Base-by-base conservation (phyloP, 805 yeast species). In the Pichia rugopelliculosa region DNA sequence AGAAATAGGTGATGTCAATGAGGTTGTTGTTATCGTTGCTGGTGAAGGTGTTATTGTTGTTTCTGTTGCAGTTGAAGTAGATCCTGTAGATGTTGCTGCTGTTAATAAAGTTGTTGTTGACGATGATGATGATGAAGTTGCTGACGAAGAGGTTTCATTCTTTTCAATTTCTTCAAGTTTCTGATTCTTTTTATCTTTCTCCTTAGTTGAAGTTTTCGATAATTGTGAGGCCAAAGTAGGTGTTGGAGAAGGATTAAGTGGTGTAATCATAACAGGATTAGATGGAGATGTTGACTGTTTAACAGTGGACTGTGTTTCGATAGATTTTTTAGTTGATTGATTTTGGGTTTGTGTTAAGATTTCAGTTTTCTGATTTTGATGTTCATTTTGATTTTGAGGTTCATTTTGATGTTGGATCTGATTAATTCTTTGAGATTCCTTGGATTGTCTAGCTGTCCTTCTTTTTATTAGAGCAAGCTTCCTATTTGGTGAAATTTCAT, bases 401-500 rank as follows among this genome's bases (percentile, higher is more conserved):
- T 27, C 11, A 12, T 11, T 27, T n/a, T 17, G 36, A 3, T 36
- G 17, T 18, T 36, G 37, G 15, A 6, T 30, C n/a, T n/a, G n/a
- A 30, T 2, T 30, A 18, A 36, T 36, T 18, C 22, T 36, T 18
- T 18, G 37, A 6, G 17, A 18, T 36, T 36, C 22, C 18, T 18
- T 18, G 15, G 37, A 36, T 36, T 36, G 34, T 25, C 42, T 40
- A 11, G 39, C 18, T 17, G 53, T 42, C 51, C 67, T 54, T 44
- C 58, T 56, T 24, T 53, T 51, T 33, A 51, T 44, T 18, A 63
- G 43, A 10, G 64, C 52, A 39, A 51, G 42, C 45, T 50, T 55
- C 50, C 67, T 55, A 41, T 54, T 56, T 8, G 42, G 41, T 9
- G 39, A 51, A 44, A 64, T 62, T 41, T 62, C 69, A 10, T 55